Base-by-base conservation (phyloP, 108 stramenopile genomes). In the Skeletonema menzelii region DNA sequence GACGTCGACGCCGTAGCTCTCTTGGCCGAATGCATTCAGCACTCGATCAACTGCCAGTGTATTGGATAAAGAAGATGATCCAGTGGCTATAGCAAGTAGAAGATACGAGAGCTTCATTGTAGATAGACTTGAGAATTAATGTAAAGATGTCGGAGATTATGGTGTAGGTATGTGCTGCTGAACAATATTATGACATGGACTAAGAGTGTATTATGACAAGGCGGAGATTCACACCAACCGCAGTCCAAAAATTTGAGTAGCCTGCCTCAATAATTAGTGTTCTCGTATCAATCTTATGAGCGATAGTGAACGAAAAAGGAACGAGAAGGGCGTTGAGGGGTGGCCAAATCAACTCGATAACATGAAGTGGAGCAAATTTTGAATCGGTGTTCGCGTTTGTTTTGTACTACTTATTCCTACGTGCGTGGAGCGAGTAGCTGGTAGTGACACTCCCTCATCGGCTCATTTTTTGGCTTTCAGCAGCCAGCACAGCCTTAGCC, bases 1-100 rank as follows among this genome's bases (percentile, higher is more conserved):
- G 30, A 87, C 87, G 53, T 95, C 91, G 5, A 88, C 82, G 8
- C 94, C 94, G 67, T 92, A 92, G 8, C 73, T 75, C 8, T 64
- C 64, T 53, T 82, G 42, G 13, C 80, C 80, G 44, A 82, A 70
- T 6, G 76, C 75, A 26, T 81, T 76, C 11, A 76, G 56, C 5
- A 67, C 65, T 73, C 68, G 83, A 8, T 11, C 20, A 38, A 64
- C 47, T 42, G 68, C 28, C 27, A 27, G 32, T n/a, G 70, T 20
- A 34, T 38, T 32, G 58, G 67, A 20, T 40, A 79, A 26, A 20
- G 31, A 79, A 26, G 49, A 46, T 22, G 61, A 56, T 17, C 44
- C 59, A 44, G 62, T 38, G 58, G 69, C 22, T 15, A 60, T 53
- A 7, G 49, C 49, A 53, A 10, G 49, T 53, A 53, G 59, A 49